These are phyloP conservation scores for Globisporangium okanoganense DNA, from an alignment of 352 stramenopile species.

Conservation along the genomic window DNA sequence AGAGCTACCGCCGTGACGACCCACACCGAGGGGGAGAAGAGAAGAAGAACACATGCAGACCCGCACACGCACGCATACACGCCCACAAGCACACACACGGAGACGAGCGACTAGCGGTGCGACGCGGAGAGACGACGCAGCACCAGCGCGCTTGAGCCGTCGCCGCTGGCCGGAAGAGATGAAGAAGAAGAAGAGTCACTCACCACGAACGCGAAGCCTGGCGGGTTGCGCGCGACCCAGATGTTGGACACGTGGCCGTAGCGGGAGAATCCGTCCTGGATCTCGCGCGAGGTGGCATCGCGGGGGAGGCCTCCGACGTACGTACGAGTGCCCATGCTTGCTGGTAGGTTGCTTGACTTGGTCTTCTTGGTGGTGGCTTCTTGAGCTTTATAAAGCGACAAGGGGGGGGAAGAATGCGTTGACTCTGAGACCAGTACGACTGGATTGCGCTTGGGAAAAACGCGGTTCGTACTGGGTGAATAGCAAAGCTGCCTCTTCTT, in stretches of 20 bases:
- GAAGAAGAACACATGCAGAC: background rate
- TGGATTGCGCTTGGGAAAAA: no score
- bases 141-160: constrained; percentile 5
- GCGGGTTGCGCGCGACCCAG: constrained; percentile 84
- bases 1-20: background rate
- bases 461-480: no score
- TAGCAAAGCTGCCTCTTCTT: no score
- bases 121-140: background rate
- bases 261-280: constrained; percentile 79
- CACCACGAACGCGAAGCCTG: constrained; percentile 88
- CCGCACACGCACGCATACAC: background rate
- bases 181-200: constrained; percentile 35
- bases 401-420: background rate
- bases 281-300: constrained; percentile 75
- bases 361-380: constrained; percentile 8
- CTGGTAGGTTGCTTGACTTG: constrained; percentile 6
- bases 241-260: constrained; percentile 86
- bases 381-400: constrained; percentile 12
- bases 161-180: background rate
- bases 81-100: constrained; percentile 11
- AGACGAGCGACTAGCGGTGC: constrained; percentile 29
- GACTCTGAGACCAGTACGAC: no score
- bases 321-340: constrained; percentile 72
- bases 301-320: constrained; percentile 81
- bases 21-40: constrained; percentile 5